phyloP scores from a whole-genome alignment of 352 stramenopile genomes.

The Saprolegnia diclina region DNA sequence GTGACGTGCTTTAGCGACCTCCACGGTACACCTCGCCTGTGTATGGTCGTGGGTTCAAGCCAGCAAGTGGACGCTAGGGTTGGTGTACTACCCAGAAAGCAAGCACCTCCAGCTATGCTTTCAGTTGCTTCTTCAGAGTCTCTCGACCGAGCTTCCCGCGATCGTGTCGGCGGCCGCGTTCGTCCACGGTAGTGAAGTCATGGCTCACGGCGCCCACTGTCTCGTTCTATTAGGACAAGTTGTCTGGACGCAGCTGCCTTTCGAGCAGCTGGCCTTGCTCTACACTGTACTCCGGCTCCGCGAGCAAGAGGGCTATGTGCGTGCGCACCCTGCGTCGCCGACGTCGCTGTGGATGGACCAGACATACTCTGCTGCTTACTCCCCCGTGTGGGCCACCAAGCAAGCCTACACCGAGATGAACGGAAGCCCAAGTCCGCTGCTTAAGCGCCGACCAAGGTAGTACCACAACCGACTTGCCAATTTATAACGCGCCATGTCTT shows the following conservation, averaged over 20 bases:
- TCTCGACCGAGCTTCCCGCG: not conserved
- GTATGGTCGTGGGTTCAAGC: not conserved
- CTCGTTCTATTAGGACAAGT: not conserved
- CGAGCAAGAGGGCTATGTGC: not conserved
- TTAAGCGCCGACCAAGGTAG: not conserved
- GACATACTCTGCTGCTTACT: not conserved
- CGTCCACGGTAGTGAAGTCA: not conserved
- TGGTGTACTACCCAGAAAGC: not conserved
- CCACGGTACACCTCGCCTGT: not conserved
- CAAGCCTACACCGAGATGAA: constrained; percentile 7
- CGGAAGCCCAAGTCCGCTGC: not conserved
- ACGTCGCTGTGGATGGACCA: not conserved
- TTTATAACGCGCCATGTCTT: too few relatives aligned
- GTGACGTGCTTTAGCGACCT: not conserved
- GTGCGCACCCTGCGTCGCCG: not conserved
- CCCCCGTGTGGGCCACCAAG: constrained; percentile 8
- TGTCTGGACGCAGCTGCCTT: not conserved
- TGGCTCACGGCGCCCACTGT: not conserved
- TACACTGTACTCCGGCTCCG: constrained; percentile 1
- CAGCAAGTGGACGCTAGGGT: not conserved
- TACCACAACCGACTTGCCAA: too few relatives aligned
- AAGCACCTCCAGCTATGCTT: not conserved
- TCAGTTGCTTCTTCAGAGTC: not conserved
- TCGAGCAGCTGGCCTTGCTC: not conserved
- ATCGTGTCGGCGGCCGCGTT: not conserved